Conservation (phyloP, 2,329 filamentous ascomycete genomes). For the Setomelanomma holmii region DNA sequence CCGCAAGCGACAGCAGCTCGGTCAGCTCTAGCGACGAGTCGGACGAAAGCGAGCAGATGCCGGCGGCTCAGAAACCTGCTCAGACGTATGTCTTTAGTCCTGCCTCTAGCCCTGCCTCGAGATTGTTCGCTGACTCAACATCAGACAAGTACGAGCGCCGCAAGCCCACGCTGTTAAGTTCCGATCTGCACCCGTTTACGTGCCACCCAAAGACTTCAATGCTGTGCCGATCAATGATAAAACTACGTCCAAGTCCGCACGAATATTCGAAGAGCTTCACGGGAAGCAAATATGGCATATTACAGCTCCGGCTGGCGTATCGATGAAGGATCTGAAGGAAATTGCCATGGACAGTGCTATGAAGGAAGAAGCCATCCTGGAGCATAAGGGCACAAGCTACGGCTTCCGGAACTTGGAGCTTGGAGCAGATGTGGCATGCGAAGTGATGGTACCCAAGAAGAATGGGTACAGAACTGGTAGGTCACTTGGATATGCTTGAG, state of each 20-base stretch:
- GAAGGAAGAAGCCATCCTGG: constrained; percentile 63
- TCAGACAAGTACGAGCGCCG: constrained; percentile 14
- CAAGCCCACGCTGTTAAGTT: constrained; percentile 39
- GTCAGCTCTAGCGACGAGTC: constrained; percentile 49
- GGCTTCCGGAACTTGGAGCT: constrained; percentile 61
- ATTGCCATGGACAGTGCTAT: constrained; percentile 67
- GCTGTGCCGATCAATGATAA: constrained; percentile 56
- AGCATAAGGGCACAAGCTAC: constrained; percentile 70
- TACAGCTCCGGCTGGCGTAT: constrained; percentile 72
- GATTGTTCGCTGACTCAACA: background rate
- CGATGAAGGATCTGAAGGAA: constrained; percentile 71
- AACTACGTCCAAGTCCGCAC: constrained; percentile 38
- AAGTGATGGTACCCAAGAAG: constrained; percentile 67
- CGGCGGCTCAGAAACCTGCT: constrained; percentile 24
- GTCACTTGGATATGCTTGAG: background rate
- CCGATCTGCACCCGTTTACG: constrained; percentile 44
- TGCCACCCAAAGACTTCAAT: constrained; percentile 56
- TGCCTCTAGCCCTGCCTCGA: background rate
- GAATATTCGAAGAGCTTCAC: constrained; percentile 66
- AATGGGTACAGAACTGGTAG: constrained; percentile 63
- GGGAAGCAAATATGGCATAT: constrained; percentile 85
- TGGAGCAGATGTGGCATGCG: constrained; percentile 61
- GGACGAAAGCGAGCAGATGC: constrained; percentile 36
- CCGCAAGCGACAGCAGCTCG: constrained; percentile 27
- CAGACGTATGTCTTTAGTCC: constrained; percentile 18